Conservation (phyloP, 2,329 filamentous ascomycete species). For the Calonectria crousiana region DNA sequence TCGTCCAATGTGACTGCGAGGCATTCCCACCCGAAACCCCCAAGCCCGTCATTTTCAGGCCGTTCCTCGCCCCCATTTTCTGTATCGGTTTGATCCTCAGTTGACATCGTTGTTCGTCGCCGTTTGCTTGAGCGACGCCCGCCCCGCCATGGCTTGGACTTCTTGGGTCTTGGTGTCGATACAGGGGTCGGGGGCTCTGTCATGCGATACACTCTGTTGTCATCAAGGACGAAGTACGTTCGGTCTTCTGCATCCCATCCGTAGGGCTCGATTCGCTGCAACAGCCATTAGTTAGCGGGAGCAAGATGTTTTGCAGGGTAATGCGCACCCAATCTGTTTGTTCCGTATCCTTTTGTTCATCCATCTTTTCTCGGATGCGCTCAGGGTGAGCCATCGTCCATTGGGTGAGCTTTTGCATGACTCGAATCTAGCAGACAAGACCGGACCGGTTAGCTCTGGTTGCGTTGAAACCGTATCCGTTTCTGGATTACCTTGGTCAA, state of each 20-base stretch:
- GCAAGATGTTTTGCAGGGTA: constrained; percentile 45
- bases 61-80: constrained; percentile 47
- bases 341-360: constrained; percentile 83
- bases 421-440: constrained; percentile 65
- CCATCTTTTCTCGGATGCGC: constrained; percentile 86
- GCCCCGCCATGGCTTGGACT: constrained; percentile 63
- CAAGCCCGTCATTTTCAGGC: constrained; percentile 72
- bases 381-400: constrained; percentile 93
- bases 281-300: constrained; percentile 29
- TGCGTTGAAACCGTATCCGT: neutral
- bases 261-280: constrained; percentile 79
- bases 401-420: constrained; percentile 89
- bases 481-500: constrained; percentile 77
- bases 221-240: constrained; percentile 90
- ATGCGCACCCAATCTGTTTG: constrained; percentile 84
- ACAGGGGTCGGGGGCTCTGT: constrained; percentile 77
- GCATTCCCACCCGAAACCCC: constrained; percentile 90
- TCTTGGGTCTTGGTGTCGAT: constrained; percentile 75
- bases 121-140: constrained; percentile 78
- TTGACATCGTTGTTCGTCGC: constrained; percentile 65
- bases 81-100: constrained; percentile 46
- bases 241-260: constrained; percentile 92
- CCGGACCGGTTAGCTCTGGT: neutral
- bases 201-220: constrained; percentile 90
- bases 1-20: constrained; percentile 85